These are phyloP conservation scores for Symbiodinium pilosum DNA, from an alignment of 73 alveolate species.

Conservation along the genomic window DNA sequence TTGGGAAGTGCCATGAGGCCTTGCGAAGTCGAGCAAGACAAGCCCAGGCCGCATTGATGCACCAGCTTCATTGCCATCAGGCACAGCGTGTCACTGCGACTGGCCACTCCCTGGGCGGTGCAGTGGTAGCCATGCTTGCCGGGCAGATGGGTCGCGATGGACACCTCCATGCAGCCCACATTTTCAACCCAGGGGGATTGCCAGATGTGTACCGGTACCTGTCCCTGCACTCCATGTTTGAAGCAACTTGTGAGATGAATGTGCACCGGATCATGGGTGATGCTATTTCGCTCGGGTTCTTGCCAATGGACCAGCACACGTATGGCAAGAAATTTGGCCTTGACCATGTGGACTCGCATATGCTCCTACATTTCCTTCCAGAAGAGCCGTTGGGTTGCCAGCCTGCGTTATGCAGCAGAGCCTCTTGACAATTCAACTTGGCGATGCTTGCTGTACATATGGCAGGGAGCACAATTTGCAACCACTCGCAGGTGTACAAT, in stretches of 20 bases:
- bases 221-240: background rate
- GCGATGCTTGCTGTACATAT: background rate
- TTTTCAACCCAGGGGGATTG: constrained; percentile 76
- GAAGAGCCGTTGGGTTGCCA: background rate
- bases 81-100: constrained; percentile 41
- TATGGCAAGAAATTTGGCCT: constrained; percentile 29
- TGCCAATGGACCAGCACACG: constrained; percentile 22
- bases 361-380: constrained; percentile 37
- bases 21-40: constrained; percentile 32
- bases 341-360: constrained; percentile 42
- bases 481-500: too few relatives aligned
- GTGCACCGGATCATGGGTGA: constrained; percentile 58
- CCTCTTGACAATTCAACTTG: background rate
- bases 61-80: constrained; percentile 22
- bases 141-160: background rate
- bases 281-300: constrained; percentile 38
- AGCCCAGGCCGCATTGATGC: constrained; percentile 6
- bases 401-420: background rate
- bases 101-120: constrained; percentile 84
- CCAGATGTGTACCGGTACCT: constrained; percentile 46
- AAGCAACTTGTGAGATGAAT: background rate
- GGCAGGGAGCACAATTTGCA: too few relatives aligned
- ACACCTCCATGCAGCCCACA: background rate
- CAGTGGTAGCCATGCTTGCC: constrained; percentile 42
- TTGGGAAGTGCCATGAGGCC: constrained; percentile 24